Conservation (phyloP, 176 grass and related monocot genomes). For the Eleusine indica region DNA sequence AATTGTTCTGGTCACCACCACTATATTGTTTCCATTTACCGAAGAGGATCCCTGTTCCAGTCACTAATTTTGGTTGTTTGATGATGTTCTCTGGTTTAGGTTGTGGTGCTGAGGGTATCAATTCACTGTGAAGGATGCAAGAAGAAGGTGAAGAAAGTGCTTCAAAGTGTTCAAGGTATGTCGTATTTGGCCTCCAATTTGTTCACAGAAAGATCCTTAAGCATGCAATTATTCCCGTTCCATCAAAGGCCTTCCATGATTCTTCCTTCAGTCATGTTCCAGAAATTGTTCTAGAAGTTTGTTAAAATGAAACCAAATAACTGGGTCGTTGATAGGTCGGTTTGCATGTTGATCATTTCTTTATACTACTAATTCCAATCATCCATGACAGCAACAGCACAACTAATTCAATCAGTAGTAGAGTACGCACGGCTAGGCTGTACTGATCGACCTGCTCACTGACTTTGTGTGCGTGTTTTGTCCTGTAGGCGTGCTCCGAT, state of each 20-base stretch:
- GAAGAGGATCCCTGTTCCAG: background rate
- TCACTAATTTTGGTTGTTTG: background rate
- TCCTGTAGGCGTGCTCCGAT: constrained; percentile 51
- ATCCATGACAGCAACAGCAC: background rate
- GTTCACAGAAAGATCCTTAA: background rate
- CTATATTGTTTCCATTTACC: background rate
- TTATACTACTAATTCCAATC: background rate
- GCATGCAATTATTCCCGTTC: background rate
- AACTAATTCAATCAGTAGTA: background rate
- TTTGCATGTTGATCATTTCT: background rate
- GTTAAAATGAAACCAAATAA: background rate
- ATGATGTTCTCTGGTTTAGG: constrained; percentile 24
- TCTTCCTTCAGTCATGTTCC: background rate
- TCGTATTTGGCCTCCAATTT: background rate
- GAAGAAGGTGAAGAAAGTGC: constrained; percentile 72
- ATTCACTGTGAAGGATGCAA: constrained; percentile 80
- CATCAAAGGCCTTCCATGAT: background rate
- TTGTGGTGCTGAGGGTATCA: constrained; percentile 57
- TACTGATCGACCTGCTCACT: constrained; percentile 13
- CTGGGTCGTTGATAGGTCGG: background rate
- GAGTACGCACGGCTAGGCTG: background rate
- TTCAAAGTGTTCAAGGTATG: constrained; percentile 46
- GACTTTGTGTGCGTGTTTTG: background rate
- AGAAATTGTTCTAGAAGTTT: background rate
- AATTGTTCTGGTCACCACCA: too few species aligned